Conservation (phyloP, 139 green algal species). For the Volvox reticuliferus region DNA sequence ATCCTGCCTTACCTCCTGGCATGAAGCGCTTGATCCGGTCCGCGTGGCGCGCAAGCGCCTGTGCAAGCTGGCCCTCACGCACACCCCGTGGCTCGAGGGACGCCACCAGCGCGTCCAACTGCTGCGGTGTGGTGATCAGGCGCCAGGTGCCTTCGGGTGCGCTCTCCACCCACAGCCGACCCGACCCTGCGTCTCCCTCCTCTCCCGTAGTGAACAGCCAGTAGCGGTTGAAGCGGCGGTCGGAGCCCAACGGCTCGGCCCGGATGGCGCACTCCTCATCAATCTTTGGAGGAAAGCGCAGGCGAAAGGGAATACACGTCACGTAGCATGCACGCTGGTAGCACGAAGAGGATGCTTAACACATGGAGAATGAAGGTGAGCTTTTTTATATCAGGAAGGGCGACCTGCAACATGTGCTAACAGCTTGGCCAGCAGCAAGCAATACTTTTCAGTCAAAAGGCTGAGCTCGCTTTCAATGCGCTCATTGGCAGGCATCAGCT, state of each 20-base stretch:
- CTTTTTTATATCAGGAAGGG: too few relatives aligned
- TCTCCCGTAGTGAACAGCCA: slow-evolving; percentile 62
- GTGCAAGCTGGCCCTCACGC: slow-evolving; percentile 64
- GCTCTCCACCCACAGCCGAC: slow-evolving; percentile 66
- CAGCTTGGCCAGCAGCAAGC: too few relatives aligned
- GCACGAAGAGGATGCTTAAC: too few relatives aligned
- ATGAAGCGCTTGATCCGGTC: slow-evolving; percentile 38
- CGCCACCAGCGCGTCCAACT: slow-evolving; percentile 68
- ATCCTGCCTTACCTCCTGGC: slow-evolving; percentile 16
- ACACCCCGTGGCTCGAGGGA: slow-evolving; percentile 69
- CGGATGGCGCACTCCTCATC: slow-evolving; percentile 64
- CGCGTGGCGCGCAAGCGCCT: slow-evolving; percentile 42
- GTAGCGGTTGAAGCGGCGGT: slow-evolving; percentile 88
- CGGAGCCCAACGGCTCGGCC: slow-evolving; percentile 79
- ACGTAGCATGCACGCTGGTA: too few relatives aligned
- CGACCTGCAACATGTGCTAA: too few relatives aligned
- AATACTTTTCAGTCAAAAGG: too few relatives aligned
- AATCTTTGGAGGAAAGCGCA: neutral
- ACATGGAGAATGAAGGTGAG: too few relatives aligned
- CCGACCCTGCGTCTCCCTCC: slow-evolving; percentile 25
- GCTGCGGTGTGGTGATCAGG: slow-evolving; percentile 55
- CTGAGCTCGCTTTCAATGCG: too few relatives aligned
- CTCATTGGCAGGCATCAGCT: too few relatives aligned
- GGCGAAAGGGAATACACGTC: too few relatives aligned
- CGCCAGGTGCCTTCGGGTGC: slow-evolving; percentile 60